phyloP scores from a whole-genome alignment of 352 stramenopile species.

The Pelagophyceae sp. region DNA sequence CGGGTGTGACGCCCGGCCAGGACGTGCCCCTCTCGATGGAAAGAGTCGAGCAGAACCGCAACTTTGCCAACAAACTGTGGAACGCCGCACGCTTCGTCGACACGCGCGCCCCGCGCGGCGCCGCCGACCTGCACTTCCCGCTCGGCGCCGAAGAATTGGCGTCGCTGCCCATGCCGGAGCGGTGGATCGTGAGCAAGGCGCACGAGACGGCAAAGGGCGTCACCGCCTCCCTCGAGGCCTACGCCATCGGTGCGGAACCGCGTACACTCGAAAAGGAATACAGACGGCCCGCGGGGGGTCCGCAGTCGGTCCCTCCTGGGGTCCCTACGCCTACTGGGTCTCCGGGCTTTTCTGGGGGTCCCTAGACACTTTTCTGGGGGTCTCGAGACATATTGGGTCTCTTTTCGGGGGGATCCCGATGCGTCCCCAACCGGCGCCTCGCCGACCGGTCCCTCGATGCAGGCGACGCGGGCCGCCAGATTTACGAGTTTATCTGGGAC shows the following conservation, averaged over 20 bases:
- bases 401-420: no score
- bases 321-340: no score
- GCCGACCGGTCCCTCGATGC: background rate
- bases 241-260: no score
- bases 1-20: constrained; percentile 60
- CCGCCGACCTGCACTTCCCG: constrained; percentile 31
- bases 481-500: constrained; percentile 74
- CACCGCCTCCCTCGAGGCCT: constrained; percentile 57
- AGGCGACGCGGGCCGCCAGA: constrained; percentile 38
- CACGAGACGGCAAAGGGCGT: constrained; percentile 53
- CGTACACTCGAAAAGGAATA: no score
- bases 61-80: constrained; percentile 99
- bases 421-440: constrained; percentile 1
- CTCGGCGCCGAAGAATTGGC: constrained; percentile 56
- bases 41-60: constrained; percentile 83
- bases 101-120: no score
- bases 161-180: constrained; percentile 53
- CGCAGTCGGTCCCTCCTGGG: no score
- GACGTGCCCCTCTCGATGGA: constrained; percentile 82
- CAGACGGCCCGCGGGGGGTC: no score
- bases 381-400: no score
- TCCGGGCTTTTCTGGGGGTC: no score
- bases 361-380: no score
- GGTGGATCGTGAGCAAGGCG: constrained; percentile 63
- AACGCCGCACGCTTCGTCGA: constrained; percentile 93